These are phyloP conservation scores for Chondrus crispus DNA, from an alignment of 23 red algal species.

Conservation along the genomic window DNA sequence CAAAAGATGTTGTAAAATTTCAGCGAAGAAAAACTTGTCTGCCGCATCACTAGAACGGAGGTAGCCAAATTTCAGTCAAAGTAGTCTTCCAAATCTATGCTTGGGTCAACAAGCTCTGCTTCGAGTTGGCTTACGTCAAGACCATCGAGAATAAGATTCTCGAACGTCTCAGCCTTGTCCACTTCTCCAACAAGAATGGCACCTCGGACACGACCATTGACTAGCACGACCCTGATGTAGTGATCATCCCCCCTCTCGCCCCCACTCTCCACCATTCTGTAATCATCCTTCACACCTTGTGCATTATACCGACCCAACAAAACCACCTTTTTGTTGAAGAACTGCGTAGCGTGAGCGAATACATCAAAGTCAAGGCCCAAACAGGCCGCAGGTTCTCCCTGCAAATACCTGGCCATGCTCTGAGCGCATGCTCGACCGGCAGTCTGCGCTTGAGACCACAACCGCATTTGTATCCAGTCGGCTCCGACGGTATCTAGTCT, in stretches of 20 bases:
- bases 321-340: conserved; percentile 80
- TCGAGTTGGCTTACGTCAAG: conserved; percentile 60
- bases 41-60: too few species aligned
- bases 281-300: conserved; percentile 27
- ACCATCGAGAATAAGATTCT: conserved; percentile 82
- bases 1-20: too few species aligned
- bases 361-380: conserved; percentile 74
- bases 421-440: conserved; percentile 61
- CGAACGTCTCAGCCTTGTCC: conserved; percentile 80
- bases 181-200: conserved; percentile 86
- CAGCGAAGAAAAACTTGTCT: too few species aligned
- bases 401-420: conserved; percentile 30
- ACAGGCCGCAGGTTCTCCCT: background rate
- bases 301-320: conserved; percentile 81
- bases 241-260: conserved; percentile 38
- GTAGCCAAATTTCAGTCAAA: conserved; percentile 80
- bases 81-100: conserved; percentile 79
- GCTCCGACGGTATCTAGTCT: background rate
- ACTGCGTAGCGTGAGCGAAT: conserved; percentile 85
- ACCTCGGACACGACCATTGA: conserved; percentile 56
- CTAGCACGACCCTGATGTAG: conserved; percentile 60
- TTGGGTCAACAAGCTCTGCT: conserved; percentile 57
- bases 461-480: conserved; percentile 91
- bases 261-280: conserved; percentile 63
- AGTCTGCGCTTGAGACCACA: conserved; percentile 80